Evolutionary conservation across 371 early-diverging fungal species (phyloP).

Genomic region (Pancytospora epiphaga): DNA sequence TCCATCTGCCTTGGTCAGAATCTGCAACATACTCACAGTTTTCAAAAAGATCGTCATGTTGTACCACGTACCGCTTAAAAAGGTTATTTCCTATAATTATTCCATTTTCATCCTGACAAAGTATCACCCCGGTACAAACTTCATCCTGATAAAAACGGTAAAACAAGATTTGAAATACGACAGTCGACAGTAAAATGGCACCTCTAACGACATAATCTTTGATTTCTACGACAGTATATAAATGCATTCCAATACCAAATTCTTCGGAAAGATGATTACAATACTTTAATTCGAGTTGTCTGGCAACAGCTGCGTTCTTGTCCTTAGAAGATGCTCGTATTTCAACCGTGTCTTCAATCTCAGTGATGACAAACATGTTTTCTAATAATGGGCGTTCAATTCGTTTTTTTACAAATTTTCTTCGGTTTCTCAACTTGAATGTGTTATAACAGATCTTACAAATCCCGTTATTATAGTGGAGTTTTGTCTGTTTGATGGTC

Average conservation of each 20-base stretch:
- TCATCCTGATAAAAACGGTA: conserved; percentile 42
- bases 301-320: conserved; percentile 7
- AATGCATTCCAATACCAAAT: conserved; percentile 24
- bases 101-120: conserved; percentile 17
- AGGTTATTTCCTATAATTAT: conserved; percentile 18
- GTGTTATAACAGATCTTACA: too few relatives aligned
- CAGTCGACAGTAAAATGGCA: conserved; percentile 21
- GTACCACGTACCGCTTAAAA: conserved; percentile 17
- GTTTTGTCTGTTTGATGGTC: too few relatives aligned
- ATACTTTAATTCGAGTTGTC: conserved; percentile 31
- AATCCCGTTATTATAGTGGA: too few relatives aligned
- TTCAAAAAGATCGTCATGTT: conserved; percentile 9
- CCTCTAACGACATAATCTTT: conserved; percentile 22
- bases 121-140: conserved; percentile 23
- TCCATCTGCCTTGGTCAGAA: conserved; percentile 20
- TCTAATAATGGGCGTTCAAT: too few relatives aligned
- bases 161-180: conserved; percentile 34
- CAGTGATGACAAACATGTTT: conserved; percentile 25
- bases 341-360: conserved; percentile 39
- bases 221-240: conserved; percentile 9
- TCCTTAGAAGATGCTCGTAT: conserved; percentile 11
- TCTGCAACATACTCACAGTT: conserved; percentile 23
- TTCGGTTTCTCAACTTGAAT: too few relatives aligned
- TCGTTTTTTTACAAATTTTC: too few relatives aligned
- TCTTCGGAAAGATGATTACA: conserved; percentile 13